Evolutionary conservation across 495 filamentous ascomycete genomes (phyloP).

Genomic region (Xylaria scruposa): DNA sequence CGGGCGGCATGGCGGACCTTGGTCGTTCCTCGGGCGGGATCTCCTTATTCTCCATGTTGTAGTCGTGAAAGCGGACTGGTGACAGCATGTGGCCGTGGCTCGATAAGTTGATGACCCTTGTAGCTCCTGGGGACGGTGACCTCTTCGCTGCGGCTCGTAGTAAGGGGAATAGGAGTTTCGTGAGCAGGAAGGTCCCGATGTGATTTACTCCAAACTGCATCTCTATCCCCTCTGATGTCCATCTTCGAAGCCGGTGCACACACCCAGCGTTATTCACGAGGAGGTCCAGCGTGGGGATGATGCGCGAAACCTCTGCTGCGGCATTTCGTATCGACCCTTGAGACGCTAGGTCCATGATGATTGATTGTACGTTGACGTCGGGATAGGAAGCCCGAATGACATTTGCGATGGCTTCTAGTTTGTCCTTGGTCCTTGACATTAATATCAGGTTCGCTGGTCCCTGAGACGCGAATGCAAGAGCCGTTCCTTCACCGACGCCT

Average conservation of each 20-base stretch:
- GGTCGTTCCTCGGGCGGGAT: conserved; percentile 50
- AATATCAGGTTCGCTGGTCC: conserved; percentile 58
- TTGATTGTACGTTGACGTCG: conserved; percentile 43
- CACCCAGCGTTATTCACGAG: conserved; percentile 62
- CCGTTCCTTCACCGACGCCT: conserved; percentile 60
- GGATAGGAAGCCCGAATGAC: conserved; percentile 47
- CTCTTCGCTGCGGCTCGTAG: conserved; percentile 45
- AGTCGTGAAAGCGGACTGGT: conserved; percentile 63
- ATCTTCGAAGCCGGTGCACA: conserved; percentile 41
- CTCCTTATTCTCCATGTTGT: conserved; percentile 56
- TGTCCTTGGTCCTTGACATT: conserved; percentile 58
- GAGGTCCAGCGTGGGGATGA: conserved; percentile 58
- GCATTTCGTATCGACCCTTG: conserved; percentile 53
- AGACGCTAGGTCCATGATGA: conserved; percentile 55
- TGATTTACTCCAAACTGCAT: conserved; percentile 66
- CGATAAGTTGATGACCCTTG: conserved; percentile 51
- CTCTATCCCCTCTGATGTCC: conserved; percentile 57
- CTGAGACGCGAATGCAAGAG: conserved; percentile 61
- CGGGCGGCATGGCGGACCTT: conserved; percentile 35
- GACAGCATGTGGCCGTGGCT: conserved; percentile 60
- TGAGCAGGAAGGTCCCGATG: conserved; percentile 65
- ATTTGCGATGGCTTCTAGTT: conserved; percentile 55
- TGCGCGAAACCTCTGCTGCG: conserved; percentile 44
- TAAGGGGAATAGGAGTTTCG: conserved; percentile 60
- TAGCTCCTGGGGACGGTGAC: conserved; percentile 41